Base-by-base conservation (phyloP, 139 green algal species). In the Coelastrella sp. region DNA sequence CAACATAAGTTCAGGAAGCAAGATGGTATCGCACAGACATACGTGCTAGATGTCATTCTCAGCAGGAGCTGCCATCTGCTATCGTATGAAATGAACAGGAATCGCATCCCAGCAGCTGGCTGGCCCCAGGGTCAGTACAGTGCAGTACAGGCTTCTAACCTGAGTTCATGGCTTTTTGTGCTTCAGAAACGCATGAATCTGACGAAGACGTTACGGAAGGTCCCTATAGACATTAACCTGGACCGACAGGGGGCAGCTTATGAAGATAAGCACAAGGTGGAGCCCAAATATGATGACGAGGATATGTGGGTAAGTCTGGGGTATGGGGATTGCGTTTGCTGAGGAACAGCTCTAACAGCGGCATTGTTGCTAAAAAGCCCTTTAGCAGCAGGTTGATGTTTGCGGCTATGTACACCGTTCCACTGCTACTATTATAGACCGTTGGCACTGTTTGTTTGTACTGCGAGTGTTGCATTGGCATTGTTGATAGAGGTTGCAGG, bases 161-260 rank as follows among this genome's bases (percentile, higher is more conserved):
- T 49, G 35, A 49, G 35, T 49, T 3, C 35, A 49, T 49, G 35
- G 35, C 35, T 49, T 49, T 49, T 1, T 49, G 63, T 70, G 63
- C 68, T 58, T 59, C 95, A 98, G 93, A 98, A 98, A 91, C 94
- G 95, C 7, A 90, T 99, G 63, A 99, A 99, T 91, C 92, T 99
- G 35, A 99, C 97, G 15, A 99, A 99, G 92, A 99, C 98, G 6
- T 93, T 99, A 1, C 93, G 97, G 24, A 99, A 99, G 90, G 91
- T 94, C 24, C 95, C 97, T 6, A 96, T 99, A 73, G 95, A 95
- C 27, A 59, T 94, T 5, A 84, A 97, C 14, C 15, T 97, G 70
- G 61, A 95, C 73, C 58, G 74, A 15, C 73, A 83, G 4, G 85
- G 85, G 17, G 68, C 73, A 49, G 70, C 85, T 9, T 91, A 95